These are phyloP conservation scores for Punica granatum DNA, from an alignment of 345 rosid species.

Conservation along the genomic window DNA sequence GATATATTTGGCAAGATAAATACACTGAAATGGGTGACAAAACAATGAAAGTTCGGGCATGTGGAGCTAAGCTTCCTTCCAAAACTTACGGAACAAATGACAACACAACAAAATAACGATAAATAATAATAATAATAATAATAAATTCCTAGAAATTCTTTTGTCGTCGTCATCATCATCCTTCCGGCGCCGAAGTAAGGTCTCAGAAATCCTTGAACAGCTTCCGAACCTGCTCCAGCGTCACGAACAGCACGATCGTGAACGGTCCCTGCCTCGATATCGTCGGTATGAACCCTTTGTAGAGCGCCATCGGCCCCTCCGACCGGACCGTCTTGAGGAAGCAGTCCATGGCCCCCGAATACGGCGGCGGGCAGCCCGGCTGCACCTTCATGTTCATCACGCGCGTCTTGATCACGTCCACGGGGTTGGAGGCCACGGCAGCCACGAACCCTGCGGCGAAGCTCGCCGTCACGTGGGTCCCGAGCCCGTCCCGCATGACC, in stretches of 20 bases:
- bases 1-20: too few species aligned
- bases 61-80: too few species aligned
- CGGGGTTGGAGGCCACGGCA: constrained; percentile 65
- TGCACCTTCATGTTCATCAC: constrained; percentile 87
- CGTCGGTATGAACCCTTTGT: constrained; percentile 82
- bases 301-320: constrained; percentile 74
- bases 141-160: background rate
- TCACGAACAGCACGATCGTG: constrained; percentile 72
- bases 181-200: background rate
- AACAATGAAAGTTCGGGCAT: too few species aligned
- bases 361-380: constrained; percentile 55
- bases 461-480: constrained; percentile 75
- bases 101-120: too few species aligned
- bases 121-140: background rate
- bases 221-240: constrained; percentile 72
- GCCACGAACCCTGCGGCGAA: constrained; percentile 87
- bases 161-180: constrained; percentile 5
- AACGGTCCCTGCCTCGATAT: constrained; percentile 86
- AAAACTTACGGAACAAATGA: too few species aligned
- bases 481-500: constrained; percentile 54
- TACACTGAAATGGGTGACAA: too few species aligned
- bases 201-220: constrained; percentile 48
- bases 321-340: constrained; percentile 65
- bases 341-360: constrained; percentile 66
- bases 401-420: constrained; percentile 82